These are phyloP conservation scores for Linum tenue DNA, from an alignment of 345 rosid species.

Conservation along the genomic window DNA sequence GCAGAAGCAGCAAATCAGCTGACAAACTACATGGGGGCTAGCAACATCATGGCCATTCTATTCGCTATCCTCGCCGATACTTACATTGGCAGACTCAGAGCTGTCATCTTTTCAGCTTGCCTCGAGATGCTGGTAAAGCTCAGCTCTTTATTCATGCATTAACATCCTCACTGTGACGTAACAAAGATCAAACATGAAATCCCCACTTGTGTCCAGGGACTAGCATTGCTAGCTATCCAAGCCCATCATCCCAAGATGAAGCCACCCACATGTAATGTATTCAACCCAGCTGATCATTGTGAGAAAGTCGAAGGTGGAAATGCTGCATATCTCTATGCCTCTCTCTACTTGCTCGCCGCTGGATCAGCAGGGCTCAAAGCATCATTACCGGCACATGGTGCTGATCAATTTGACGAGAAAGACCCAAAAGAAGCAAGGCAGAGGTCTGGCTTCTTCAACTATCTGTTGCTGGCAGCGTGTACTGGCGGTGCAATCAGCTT, in stretches of 20 bases:
- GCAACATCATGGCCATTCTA: constrained; percentile 35
- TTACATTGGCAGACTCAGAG: constrained; percentile 39
- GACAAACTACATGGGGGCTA: constrained; percentile 44
- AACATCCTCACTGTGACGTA: too few species aligned
- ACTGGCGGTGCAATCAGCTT: constrained; percentile 37
- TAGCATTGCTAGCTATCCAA: constrained; percentile 38
- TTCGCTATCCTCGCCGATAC: constrained; percentile 42
- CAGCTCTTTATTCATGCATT: neutral
- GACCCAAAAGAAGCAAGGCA: constrained; percentile 36
- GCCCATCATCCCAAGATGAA: constrained; percentile 38
- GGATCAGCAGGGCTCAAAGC: constrained; percentile 51
- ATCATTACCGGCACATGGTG: constrained; percentile 42
- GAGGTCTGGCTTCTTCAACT: constrained; percentile 54
- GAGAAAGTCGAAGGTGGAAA: constrained; percentile 28
- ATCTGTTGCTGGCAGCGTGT: constrained; percentile 28
- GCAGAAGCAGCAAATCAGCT: constrained; percentile 48
- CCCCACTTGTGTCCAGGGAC: constrained; percentile 24
- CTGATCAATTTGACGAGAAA: constrained; percentile 50
- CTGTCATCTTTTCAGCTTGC: constrained; percentile 32
- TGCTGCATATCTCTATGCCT: constrained; percentile 31
- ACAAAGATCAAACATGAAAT: too few species aligned
- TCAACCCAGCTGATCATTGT: constrained; percentile 25
- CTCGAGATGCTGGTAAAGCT: constrained; percentile 39
- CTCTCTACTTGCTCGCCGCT: constrained; percentile 39
- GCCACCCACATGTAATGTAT: constrained; percentile 39